Evolutionary conservation across 371 early-diverging fungal species (phyloP), one percentile per base, ranked within the genome.

Genomic region (Zopfochytrium polystomum): DNA sequence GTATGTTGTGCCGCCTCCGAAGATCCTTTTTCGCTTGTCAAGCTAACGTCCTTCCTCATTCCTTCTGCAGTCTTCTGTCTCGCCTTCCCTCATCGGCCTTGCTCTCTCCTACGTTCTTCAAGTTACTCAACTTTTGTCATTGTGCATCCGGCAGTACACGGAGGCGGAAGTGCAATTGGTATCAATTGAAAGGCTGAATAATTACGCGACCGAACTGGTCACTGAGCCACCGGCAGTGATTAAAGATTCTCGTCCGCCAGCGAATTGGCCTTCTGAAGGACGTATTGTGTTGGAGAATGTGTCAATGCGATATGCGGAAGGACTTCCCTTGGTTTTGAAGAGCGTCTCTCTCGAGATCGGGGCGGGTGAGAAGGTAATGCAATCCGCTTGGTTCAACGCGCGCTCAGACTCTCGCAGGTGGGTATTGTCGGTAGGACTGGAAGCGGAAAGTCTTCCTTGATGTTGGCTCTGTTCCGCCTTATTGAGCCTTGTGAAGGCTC

Each of bases 381-480:
- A n/a, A n/a, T 58, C 5, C 9, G 22, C 29, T 54, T 46, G 13
- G 20, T 15, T 71, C 26, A 76, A 66, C 1, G 63, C 68, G 18
- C 26, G 44, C n/a, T 38, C n/a, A n/a, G n/a, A n/a, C n/a, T n/a
- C n/a, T n/a, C n/a, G n/a, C n/a, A 92, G 93, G 56, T 52, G 87
- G 94, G 56, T 83, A 88, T 46, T 88, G 93, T 15, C 81, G 95
- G 54, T 87, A 92, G 6, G 27, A 79, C 83, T 0, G 96, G 96
- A n/a, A 88, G 91, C 11, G 97, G 97, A 44, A 96, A 96, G 70
- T 85, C 86, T 31, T 86, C 88, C 31, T 72, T 94, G 61, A 87
- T 88, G 44, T 75, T 86, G 51, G 82, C 87, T 26, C 68, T 96
- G 52, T 95, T 94, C 82, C 84, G 95, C 46, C 82, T 94, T 50